phyloP scores from a whole-genome alignment of 805 yeast species.

The Kluyveromyces nonfermentans region DNA sequence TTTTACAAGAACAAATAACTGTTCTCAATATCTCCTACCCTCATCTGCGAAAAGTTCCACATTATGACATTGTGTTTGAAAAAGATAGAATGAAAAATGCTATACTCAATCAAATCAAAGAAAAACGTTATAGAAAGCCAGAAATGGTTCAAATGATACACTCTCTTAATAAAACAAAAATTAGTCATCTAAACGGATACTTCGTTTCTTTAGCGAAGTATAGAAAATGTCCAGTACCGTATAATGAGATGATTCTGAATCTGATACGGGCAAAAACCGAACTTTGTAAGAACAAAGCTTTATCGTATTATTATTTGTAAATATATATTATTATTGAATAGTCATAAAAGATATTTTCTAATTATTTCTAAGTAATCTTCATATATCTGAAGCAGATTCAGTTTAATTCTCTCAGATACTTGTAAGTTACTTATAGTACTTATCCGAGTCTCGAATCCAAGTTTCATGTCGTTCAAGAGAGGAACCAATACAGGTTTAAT shows the following conservation, averaged over 20 bases:
- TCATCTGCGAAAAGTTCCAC: conserved; percentile 15
- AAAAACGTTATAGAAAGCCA: conserved; percentile 43
- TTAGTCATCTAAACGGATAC: conserved; percentile 62
- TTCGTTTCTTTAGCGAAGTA: conserved; percentile 41
- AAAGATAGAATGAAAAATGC: conserved; percentile 29
- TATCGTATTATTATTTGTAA: conserved; percentile 4
- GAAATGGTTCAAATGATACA: conserved; percentile 18
- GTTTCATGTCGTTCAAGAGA: not conserved
- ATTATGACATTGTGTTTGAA: conserved; percentile 19
- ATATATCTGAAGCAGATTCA: conserved; percentile 13
- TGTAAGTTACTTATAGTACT: not conserved
- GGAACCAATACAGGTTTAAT: conserved; percentile 4
- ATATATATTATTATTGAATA: conserved; percentile 2
- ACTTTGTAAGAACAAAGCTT: conserved; percentile 12
- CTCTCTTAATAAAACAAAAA: conserved; percentile 42
- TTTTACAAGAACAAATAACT: conserved; percentile 19
- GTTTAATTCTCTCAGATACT: conserved; percentile 3
- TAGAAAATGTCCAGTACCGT: conserved; percentile 34
- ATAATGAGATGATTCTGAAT: conserved; percentile 37
- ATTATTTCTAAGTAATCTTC: conserved; percentile 15
- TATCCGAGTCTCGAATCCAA: not conserved
- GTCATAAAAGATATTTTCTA: not conserved
- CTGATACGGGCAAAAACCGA: conserved; percentile 35
- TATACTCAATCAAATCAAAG: conserved; percentile 25
- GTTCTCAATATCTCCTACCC: conserved; percentile 13